A percentile compares a stretch with the other conserved stretches of the same genome.
phyloP scores from a whole-genome alignment of 2,329 filamentous ascomycete species.

The Ophiocordyceps camponoti-floridani region DNA sequence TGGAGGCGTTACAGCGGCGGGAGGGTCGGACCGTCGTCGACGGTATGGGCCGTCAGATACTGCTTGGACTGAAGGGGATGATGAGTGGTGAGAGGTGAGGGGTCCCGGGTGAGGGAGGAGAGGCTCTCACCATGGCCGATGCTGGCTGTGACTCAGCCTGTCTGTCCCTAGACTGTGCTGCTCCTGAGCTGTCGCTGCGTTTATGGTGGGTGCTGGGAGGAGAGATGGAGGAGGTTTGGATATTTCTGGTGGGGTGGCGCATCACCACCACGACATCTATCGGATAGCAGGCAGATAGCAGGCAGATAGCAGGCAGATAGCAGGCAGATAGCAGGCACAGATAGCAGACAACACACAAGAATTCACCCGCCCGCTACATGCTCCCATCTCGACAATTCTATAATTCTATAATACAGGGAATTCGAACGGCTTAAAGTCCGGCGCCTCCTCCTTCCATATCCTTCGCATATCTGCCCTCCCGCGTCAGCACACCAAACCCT shows the following conservation, averaged over 20 bases:
- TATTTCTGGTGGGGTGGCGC: not conserved
- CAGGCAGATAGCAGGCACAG: not conserved
- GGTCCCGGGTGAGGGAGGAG: too few relatives aligned
- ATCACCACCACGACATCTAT: not conserved
- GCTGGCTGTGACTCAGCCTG: not conserved
- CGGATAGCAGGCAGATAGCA: not conserved
- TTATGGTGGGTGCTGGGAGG: not conserved
- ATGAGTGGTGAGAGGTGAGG: not conserved
- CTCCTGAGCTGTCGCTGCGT: too few relatives aligned
- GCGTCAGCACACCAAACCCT: not conserved
- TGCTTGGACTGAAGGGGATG: constrained; percentile 63
- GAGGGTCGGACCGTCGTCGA: constrained; percentile 54
- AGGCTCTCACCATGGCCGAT: not conserved
- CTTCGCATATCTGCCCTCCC: constrained; percentile 22
- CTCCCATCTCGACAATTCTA: not conserved
- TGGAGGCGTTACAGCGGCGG: not conserved
- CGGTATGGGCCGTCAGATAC: constrained; percentile 84
- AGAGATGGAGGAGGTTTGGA: not conserved
- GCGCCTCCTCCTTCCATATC: constrained; percentile 23
- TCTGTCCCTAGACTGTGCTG: too few relatives aligned
- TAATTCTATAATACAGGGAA: not conserved
- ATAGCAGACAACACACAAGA: not conserved
- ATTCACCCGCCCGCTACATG: not conserved
- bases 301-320: not conserved
- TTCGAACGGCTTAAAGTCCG: constrained; percentile 15